phyloP scores from a whole-genome alignment of 2,329 filamentous ascomycete species.

The Colletotrichum eleusines region DNA sequence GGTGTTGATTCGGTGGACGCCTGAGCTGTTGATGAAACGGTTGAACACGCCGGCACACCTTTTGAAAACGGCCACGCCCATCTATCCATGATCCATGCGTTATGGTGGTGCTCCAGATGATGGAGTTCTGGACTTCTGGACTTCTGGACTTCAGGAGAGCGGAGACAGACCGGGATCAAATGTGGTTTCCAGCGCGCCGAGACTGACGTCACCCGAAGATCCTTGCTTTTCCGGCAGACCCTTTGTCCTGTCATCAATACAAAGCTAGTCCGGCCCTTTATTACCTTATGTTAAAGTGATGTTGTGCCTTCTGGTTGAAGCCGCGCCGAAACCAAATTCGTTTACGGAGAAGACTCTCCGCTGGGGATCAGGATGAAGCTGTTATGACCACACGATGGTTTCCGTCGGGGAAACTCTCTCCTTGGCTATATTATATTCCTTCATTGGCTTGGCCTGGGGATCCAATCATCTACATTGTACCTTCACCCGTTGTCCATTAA shows the following conservation, averaged over 20 bases:
- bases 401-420: neutral
- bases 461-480: neutral
- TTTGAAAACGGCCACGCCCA: constrained; percentile 21
- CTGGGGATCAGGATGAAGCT: neutral
- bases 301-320: neutral
- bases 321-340: neutral
- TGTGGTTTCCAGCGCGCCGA: constrained; percentile 16
- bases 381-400: neutral
- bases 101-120: neutral
- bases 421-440: neutral
- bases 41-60: constrained; percentile 10
- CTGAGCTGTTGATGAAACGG: neutral
- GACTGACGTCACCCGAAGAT: constrained; percentile 31
- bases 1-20: constrained; percentile 4
- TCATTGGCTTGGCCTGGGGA: neutral
- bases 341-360: neutral
- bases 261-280: neutral
- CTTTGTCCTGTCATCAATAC: neutral
- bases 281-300: neutral
- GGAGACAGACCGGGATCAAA: constrained; percentile 24
- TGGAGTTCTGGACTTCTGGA: neutral
- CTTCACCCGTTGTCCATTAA: too few relatives aligned
- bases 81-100: too few relatives aligned
- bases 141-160: neutral
- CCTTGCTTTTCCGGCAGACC: neutral